These are phyloP conservation scores for Ogataea zsoltii DNA, from an alignment of 805 yeast species.

Conservation along the genomic window DNA sequence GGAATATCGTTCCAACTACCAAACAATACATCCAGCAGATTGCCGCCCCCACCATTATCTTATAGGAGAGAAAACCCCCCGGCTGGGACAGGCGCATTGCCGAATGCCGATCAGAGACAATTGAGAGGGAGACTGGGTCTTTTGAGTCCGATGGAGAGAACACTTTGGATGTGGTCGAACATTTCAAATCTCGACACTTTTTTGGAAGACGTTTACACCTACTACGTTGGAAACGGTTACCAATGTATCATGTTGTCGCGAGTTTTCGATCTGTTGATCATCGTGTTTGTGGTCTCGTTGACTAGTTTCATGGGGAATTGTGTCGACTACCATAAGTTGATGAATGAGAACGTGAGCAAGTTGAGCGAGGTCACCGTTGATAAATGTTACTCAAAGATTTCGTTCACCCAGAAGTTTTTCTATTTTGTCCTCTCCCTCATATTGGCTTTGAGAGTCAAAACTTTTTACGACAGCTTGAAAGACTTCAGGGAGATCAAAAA, in stretches of 20 bases:
- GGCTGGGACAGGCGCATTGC: constrained; percentile 8
- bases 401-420: constrained; percentile 55
- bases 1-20: constrained; percentile 25
- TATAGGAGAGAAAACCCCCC: constrained; percentile 13
- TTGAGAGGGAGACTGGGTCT: constrained; percentile 39
- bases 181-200: constrained; percentile 89
- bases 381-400: constrained; percentile 47
- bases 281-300: constrained; percentile 77
- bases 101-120: constrained; percentile 23
- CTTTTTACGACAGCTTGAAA: constrained; percentile 60
- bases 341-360: constrained; percentile 35
- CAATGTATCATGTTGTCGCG: constrained; percentile 72
- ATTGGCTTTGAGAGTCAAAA: constrained; percentile 51
- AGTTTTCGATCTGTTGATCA: constrained; percentile 65
- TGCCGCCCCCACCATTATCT: constrained; percentile 21
- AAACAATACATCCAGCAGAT: constrained; percentile 14
- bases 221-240: constrained; percentile 84
- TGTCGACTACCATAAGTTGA: constrained; percentile 53
- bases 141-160: constrained; percentile 67
- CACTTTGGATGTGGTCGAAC: constrained; percentile 96
- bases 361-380: constrained; percentile 44
- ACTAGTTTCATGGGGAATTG: constrained; percentile 82
- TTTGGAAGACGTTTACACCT: constrained; percentile 76
- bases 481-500: constrained; percentile 72
- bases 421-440: constrained; percentile 62